phyloP scores from a whole-genome alignment of 2,329 filamentous ascomycete genomes.

The Paraphaeosphaeria sporulosa region DNA sequence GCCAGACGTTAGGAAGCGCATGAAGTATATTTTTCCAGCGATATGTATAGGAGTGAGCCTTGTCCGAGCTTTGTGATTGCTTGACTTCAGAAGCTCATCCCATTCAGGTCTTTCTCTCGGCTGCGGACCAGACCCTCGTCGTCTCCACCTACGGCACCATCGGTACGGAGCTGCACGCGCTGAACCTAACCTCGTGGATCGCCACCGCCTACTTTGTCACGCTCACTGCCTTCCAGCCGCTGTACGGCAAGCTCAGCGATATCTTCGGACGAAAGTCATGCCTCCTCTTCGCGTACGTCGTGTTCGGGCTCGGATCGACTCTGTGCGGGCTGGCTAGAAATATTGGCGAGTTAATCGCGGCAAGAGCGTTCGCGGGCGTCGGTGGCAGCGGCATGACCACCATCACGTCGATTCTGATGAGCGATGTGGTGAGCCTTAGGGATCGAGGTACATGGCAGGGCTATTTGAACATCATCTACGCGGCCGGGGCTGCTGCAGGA shows the following conservation, averaged over 20 bases:
- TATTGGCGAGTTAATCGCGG: slow-evolving; percentile 71
- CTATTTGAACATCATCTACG: slow-evolving; percentile 75
- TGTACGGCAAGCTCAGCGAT: slow-evolving; percentile 75
- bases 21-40: slow-evolving; percentile 68
- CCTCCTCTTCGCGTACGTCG: slow-evolving; percentile 68
- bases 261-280: slow-evolving; percentile 74
- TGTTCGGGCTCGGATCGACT: slow-evolving; percentile 72
- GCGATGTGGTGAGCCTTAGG: slow-evolving; percentile 73
- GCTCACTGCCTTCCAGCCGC: slow-evolving; percentile 75
- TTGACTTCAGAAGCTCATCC: not conserved
- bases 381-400: slow-evolving; percentile 77
- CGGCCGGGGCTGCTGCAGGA: slow-evolving; percentile 71
- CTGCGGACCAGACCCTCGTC: slow-evolving; percentile 78
- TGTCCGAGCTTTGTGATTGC: not conserved
- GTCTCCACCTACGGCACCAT: slow-evolving; percentile 81
- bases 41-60: slow-evolving; percentile 67
- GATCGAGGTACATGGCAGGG: slow-evolving; percentile 79
- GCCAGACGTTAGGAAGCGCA: slow-evolving; percentile 57
- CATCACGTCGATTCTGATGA: slow-evolving; percentile 73
- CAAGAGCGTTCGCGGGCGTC: slow-evolving; percentile 68
- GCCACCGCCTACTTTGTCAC: slow-evolving; percentile 75
- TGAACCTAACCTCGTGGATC: slow-evolving; percentile 80
- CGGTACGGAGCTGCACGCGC: slow-evolving; percentile 75
- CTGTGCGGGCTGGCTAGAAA: slow-evolving; percentile 69
- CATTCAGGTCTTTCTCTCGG: slow-evolving; percentile 73